phyloP scores from a whole-genome alignment of 1,139 yeast species.

The Yamadazyma kanchanaburiensis region DNA sequence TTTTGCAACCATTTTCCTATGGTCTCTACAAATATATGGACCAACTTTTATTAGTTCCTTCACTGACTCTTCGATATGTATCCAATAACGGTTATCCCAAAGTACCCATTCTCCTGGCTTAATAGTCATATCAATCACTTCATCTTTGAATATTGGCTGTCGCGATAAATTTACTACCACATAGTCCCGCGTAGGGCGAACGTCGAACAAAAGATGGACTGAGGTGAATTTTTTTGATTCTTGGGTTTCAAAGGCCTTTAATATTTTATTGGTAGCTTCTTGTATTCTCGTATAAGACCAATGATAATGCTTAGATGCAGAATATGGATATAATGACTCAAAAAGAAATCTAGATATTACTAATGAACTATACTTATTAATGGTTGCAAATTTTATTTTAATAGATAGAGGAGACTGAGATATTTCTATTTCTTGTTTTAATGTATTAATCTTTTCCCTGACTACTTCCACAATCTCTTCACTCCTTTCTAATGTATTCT shows the following conservation, averaged over 20 bases:
- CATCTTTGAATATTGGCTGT: conserved; percentile 23
- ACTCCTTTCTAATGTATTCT: background rate
- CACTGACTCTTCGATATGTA: background rate
- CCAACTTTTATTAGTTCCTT: no score
- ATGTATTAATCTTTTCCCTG: no score
- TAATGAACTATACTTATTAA: conserved; percentile 12
- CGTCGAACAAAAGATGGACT: conserved; percentile 21
- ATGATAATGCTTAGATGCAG: conserved; percentile 41
- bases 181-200: conserved; percentile 8
- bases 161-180: conserved; percentile 14
- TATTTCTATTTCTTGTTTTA: no score
- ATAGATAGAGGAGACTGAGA: no score
- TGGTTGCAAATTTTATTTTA: no score
- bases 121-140: conserved; percentile 4
- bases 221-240: conserved; percentile 12
- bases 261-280: conserved; percentile 25
- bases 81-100: conserved; percentile 1
- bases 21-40: no score
- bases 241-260: conserved; percentile 9
- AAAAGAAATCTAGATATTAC: conserved; percentile 33
- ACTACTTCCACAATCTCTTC: background rate
- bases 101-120: background rate
- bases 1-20: no score
- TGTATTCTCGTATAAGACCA: conserved; percentile 47
- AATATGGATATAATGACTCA: conserved; percentile 27